A percentile compares a stretch with the other conserved stretches of the same genome.
phyloP scores from a whole-genome alignment of 1,284 basidiomycete species.

The Irpex lacteus region DNA sequence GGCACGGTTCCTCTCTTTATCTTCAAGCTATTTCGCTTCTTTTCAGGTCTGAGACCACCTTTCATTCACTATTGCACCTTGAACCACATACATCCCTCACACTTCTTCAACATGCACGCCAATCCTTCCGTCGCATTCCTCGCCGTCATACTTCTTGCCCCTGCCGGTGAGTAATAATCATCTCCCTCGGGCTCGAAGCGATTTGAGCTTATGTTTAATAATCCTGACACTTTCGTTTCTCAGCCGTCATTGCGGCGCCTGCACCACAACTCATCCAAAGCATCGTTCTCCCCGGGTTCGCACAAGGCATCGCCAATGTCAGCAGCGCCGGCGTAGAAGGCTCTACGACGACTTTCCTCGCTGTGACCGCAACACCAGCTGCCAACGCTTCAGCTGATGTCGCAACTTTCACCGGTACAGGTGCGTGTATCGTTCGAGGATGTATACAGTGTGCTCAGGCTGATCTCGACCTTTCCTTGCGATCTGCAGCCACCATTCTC shows the following conservation, averaged over 20 bases:
- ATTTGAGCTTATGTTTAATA: not conserved
- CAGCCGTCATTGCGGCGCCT: not conserved
- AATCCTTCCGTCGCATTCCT: not conserved
- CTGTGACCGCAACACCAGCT: not conserved
- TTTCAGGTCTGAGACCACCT: not conserved
- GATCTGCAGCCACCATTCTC: not conserved
- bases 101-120: not conserved
- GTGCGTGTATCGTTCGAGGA: not conserved
- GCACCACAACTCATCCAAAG: not conserved
- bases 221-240: not conserved
- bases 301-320: not conserved
- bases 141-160: not conserved
- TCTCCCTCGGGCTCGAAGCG: not conserved
- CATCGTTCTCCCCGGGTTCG: not conserved
- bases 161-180: not conserved
- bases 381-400: not conserved
- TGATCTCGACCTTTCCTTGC: not conserved
- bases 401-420: not conserved
- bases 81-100: no score
- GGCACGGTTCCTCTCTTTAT: not conserved
- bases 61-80: not conserved
- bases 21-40: not conserved
- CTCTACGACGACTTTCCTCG: not conserved
- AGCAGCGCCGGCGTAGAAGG: not conserved
- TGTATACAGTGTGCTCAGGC: not conserved